Percentiles rank a stretch among this genome's conserved stretches.
Evolutionary conservation across 345 rosid genomes (phyloP).

Genomic region (Odontarrhena argentea): DNA sequence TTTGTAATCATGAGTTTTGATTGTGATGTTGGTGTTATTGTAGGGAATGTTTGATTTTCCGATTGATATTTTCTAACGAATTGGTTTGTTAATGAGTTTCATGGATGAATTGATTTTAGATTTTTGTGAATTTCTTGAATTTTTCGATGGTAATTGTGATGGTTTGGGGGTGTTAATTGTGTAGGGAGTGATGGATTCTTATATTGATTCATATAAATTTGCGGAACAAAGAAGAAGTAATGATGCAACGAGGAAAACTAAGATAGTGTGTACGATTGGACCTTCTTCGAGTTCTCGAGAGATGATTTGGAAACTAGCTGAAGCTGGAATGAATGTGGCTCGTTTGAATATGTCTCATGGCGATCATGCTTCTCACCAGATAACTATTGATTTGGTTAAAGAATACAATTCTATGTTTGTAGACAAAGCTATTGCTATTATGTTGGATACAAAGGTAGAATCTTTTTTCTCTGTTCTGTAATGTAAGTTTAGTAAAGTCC

Average conservation of each 20-base stretch:
- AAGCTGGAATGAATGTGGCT: conserved; percentile 93
- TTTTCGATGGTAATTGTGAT: neutral
- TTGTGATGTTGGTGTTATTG: neutral
- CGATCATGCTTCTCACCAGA: conserved; percentile 88
- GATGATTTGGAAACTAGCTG: conserved; percentile 97
- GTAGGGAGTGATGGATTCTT: conserved; percentile 51
- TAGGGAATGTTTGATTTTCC: too few species aligned
- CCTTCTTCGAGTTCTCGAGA: conserved; percentile 93
- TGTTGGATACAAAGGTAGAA: conserved; percentile 93
- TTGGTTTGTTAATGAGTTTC: too few species aligned
- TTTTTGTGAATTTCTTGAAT: too few species aligned
- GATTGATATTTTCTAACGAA: too few species aligned
- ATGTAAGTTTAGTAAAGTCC: neutral
- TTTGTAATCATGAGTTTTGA: neutral
- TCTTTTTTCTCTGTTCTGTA: neutral
- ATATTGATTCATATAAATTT: conserved; percentile 32
- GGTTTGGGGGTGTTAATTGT: conserved; percentile 10
- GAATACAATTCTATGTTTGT: conserved; percentile 84
- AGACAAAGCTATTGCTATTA: conserved; percentile 82
- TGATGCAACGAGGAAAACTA: conserved; percentile 67
- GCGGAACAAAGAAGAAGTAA: conserved; percentile 43
- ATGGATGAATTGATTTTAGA: too few species aligned
- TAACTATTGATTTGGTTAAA: conserved; percentile 79
- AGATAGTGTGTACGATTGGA: conserved; percentile 94
- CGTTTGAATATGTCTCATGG: conserved; percentile 98